Base-by-base conservation (phyloP, 768 basidiomycete genomes). In the Rhizopogon rudus region DNA sequence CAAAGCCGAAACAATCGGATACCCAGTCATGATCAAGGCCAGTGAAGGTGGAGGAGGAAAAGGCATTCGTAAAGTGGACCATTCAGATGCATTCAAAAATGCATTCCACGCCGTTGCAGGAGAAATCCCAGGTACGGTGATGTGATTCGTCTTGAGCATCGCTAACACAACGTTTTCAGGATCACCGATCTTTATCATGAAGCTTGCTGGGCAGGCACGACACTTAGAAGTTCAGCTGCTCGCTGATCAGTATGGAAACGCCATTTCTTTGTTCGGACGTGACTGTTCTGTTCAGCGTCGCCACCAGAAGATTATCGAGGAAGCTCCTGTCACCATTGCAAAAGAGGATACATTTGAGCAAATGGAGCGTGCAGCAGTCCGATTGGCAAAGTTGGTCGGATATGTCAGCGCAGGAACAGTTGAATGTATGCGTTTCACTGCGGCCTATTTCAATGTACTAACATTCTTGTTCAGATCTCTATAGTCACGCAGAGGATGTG, bases 301-400 rank as follows among this genome's bases (percentile, higher is more conserved):
- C 53, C 97, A 99, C 72, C 97, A 99, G 72, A 99, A 99, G 78
- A 99, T 99, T 63, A 99, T 99, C 59, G 97, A 99, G 73, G 97
- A 99, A 71, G 97, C 97, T 2, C 97, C 97, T 8, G 96, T 99
- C 37, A 98, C 96, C 4, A 98, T 99, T 61, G 97, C 97, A 7
- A 87, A 86, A 58, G 86, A 87, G 42, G 87, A 91, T 17, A 93
- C 83, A 6, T 98, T 98, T 63, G 93, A 95, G 69, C 76, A 94
- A 72, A 99, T 99, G 97, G 97, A 98, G 67, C 91, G 94, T 59
- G 95, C 97, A 13, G 97, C 97, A n/a, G 97, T 99, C 44, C 87
- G 97, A 63, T 79, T 99, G n/a, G 93, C 96, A 13, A 99, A 97
- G 71, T 84, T 99, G 40, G 97, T 99, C 52, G 97, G 97, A 33